Base-by-base conservation (phyloP, 1,139 yeast genomes). In the Maudiozyma humilis region DNA sequence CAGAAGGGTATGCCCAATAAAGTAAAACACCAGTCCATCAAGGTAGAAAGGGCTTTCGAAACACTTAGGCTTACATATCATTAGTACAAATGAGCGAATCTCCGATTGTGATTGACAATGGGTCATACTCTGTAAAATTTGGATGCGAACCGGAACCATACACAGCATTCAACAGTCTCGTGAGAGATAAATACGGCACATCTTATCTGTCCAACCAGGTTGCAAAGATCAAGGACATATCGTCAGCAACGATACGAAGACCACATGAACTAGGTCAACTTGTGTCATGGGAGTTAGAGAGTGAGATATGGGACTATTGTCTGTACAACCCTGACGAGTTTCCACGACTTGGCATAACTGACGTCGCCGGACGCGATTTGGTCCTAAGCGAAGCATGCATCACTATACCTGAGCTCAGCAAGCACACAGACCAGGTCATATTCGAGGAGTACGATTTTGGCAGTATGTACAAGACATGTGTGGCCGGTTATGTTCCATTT, bases 391-490 rank as follows among this genome's bases (percentile, higher is more conserved):
- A 91, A 57, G 72, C 89, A 13, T 91, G 95, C 17, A 79, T 82
- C 59, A 85, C 87, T 44, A 66, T 91, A 37, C 94, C 96, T 1
- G 85, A 81, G 44, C 69, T 91, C 36, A 85, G 95, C 36, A 78
- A 81, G 54, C 84, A 84, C 62, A 82, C 88, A 23, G 98, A 91
- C 62, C 96, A 89, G 64, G 83, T 91, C 1, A 76, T 93, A 2
- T 89, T 93, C 67, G 99, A 93, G 63, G 98, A 93, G 59, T 91
- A 82, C 57, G 95, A 87, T 7, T 84, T 91, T 58, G 72, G 71
- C 29, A 76, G 78, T 33, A 43, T 68, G 38, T 69, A 71, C 34
- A 67, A 68, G 47, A 59, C 66, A 2, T 73, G 81, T 0, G 75
- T 87, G 0, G 82, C 81, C 1, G 75, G 83, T 1, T 71, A 85